A percentile compares a stretch with the other conserved stretches of the same genome.
Evolutionary conservation across 768 basidiomycete genomes (phyloP).

Genomic region (Boletus patriciae): DNA sequence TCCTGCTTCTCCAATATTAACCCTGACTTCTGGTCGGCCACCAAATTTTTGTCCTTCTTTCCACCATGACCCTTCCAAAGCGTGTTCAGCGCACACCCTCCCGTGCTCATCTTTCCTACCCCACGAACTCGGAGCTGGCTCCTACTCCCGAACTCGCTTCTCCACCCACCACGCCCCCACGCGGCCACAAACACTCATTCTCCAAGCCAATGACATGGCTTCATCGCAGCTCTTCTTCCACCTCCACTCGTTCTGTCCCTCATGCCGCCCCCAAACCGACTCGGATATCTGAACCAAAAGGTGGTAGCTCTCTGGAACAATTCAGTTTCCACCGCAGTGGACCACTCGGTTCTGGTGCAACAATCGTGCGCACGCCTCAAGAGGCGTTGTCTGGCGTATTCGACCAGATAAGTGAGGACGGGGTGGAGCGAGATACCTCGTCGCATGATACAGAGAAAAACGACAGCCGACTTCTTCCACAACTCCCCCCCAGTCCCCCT

Average conservation of each 20-base stretch:
- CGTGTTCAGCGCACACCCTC: constrained; percentile 22
- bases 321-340: constrained; percentile 41
- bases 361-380: constrained; percentile 74
- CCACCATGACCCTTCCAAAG: constrained; percentile 28
- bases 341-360: constrained; percentile 68
- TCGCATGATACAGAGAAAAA: constrained; percentile 16
- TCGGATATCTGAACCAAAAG: constrained; percentile 46
- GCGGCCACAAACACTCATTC: constrained; percentile 37
- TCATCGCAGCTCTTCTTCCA: constrained; percentile 36
- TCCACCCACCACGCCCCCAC: constrained; percentile 31
- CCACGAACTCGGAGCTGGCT: constrained; percentile 29
- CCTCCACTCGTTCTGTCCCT: constrained; percentile 24
- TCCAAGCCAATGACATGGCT: constrained; percentile 47
- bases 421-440: constrained; percentile 3
- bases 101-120: constrained; percentile 9
- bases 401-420: constrained; percentile 10
- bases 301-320: constrained; percentile 35
- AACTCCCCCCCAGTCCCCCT: constrained; percentile 44
- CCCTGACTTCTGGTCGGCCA: not conserved
- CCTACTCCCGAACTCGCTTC: constrained; percentile 27
- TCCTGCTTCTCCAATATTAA: constrained; percentile 9
- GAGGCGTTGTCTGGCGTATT: constrained; percentile 56
- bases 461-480: constrained; percentile 24
- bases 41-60: not conserved
- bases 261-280: constrained; percentile 39